Evolutionary conservation across 176 grass and related monocot species (phyloP).

Genomic region (Secale cereale): DNA sequence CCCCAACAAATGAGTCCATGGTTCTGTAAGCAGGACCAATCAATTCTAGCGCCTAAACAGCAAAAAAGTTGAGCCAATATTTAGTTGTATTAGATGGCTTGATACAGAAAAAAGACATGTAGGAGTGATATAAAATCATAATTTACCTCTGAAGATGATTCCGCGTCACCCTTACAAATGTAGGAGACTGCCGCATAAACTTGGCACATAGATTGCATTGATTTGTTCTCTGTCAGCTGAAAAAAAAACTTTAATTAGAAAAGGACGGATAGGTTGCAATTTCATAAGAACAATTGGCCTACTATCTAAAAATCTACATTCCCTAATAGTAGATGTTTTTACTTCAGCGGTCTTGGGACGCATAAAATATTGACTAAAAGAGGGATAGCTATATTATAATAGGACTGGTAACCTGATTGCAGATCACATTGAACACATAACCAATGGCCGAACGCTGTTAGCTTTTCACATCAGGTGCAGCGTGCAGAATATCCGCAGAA

Average conservation of each 20-base stretch:
- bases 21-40: slow-evolving; percentile 83
- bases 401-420: not conserved
- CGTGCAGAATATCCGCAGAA: not conserved
- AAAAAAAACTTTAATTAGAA: slow-evolving; percentile 30
- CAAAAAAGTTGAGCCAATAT: not conserved
- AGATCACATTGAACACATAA: not conserved
- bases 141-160: slow-evolving; percentile 86
- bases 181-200: slow-evolving; percentile 93
- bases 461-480: not conserved
- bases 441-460: not conserved
- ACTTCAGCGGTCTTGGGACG: not conserved
- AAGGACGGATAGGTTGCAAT: not conserved
- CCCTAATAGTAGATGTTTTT: not conserved
- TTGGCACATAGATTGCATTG: slow-evolving; percentile 95
- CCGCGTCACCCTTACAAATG: slow-evolving; percentile 86
- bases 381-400: not conserved
- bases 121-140: slow-evolving; percentile 3
- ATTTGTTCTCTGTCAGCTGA: slow-evolving; percentile 90
- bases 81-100: slow-evolving; percentile 6
- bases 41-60: slow-evolving; percentile 76
- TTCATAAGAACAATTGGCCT: slow-evolving; percentile 11
- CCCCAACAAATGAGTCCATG: slow-evolving; percentile 93
- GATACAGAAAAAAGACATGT: not conserved
- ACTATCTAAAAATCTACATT: not conserved
- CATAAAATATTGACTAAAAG: not conserved